These are phyloP conservation scores for Apodospora peruviana DNA, from an alignment of 495 filamentous ascomycete species.

Conservation along the genomic window DNA sequence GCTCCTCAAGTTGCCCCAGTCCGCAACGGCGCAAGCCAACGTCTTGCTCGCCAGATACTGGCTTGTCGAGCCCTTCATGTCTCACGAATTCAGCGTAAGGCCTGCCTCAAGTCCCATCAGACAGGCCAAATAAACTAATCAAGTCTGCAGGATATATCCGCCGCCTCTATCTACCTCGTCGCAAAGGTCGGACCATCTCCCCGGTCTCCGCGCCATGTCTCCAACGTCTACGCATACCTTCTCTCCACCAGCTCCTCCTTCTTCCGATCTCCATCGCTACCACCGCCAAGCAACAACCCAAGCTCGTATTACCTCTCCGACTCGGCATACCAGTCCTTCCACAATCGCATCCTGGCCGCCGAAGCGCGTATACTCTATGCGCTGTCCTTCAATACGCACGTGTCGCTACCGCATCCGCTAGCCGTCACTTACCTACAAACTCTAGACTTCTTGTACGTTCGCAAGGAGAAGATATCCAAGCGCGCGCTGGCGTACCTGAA, in stretches of 20 bases:
- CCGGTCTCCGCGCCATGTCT: conserved; percentile 67
- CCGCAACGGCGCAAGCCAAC: conserved; percentile 81
- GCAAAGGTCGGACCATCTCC: conserved; percentile 79
- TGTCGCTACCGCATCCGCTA: conserved; percentile 79
- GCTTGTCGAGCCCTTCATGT: conserved; percentile 48
- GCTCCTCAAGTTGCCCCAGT: conserved; percentile 79
- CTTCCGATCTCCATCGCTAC: conserved; percentile 38
- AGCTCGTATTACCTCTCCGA: conserved; percentile 71
- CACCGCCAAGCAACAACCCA: conserved; percentile 36
- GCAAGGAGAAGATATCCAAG: conserved; percentile 45
- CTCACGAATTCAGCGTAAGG: conserved; percentile 43
- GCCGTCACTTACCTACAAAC: conserved; percentile 90
- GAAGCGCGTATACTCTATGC: conserved; percentile 72
- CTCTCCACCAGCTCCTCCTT: conserved; percentile 61
- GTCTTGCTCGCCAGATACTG: conserved; percentile 88
- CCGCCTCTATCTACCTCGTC: conserved; percentile 73
- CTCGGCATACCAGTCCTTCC: conserved; percentile 56
- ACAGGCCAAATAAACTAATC: background rate
- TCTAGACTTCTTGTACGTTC: conserved; percentile 51
- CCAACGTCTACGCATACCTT: conserved; percentile 81
- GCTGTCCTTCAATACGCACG: conserved; percentile 76
- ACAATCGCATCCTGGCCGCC: conserved; percentile 55
- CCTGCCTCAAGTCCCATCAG: conserved; percentile 7
- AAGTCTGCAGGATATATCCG: conserved; percentile 69
- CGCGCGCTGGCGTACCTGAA: conserved; percentile 74